These are phyloP conservation scores for Agaricales sp. DNA, from an alignment of 1,284 basidiomycete species.

Conservation along the genomic window DNA sequence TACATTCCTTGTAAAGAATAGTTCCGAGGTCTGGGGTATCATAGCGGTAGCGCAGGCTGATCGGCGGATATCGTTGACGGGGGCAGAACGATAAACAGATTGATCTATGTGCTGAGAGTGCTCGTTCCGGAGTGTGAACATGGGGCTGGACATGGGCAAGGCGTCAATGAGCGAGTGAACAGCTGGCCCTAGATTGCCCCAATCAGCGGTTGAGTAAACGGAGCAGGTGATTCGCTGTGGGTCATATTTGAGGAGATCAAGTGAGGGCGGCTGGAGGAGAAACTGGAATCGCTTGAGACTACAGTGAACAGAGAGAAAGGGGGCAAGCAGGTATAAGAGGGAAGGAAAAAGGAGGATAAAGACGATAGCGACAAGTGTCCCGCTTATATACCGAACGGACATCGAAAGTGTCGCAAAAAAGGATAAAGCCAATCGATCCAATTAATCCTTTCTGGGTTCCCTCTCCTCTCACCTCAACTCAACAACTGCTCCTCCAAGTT, in stretches of 20 bases:
- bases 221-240: background rate
- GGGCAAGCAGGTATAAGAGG: background rate
- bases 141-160: too few species aligned
- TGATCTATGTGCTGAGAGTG: background rate
- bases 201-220: background rate
- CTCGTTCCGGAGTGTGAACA: too few species aligned
- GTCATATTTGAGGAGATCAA: background rate
- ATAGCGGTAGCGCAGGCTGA: background rate
- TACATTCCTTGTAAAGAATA: constrained; percentile 53
- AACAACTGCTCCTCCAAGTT: constrained; percentile 1
- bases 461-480: background rate
- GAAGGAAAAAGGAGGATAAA: background rate
- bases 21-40: constrained; percentile 29
- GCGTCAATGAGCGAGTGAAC: too few species aligned
- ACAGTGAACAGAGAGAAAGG: background rate
- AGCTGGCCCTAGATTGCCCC: background rate
- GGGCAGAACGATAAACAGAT: background rate
- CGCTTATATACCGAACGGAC: background rate
- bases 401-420: background rate
- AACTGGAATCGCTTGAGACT: background rate
- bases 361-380: background rate
- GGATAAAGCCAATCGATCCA: background rate
- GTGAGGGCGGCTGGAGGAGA: background rate
- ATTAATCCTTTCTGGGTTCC: background rate
- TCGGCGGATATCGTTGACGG: constrained; percentile 13